Percentiles rank a stretch among this genome's conserved stretches.
Evolutionary conservation across 164 flowering plant genomes (phyloP).

Genomic region (Warburgia ugandensis): DNA sequence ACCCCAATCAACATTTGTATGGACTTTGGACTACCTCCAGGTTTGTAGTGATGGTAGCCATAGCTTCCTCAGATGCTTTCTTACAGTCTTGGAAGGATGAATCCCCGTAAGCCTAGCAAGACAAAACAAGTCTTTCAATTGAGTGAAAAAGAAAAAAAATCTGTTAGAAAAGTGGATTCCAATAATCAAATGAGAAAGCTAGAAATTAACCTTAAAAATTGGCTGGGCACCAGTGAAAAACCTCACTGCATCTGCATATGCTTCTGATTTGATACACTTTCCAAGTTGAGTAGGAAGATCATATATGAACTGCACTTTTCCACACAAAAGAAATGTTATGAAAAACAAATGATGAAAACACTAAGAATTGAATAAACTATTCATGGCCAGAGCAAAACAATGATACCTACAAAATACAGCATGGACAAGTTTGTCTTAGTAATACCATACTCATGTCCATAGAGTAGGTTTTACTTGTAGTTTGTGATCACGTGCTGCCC

Average conservation of each 20-base stretch:
- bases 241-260: constrained; percentile 93
- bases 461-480: no score
- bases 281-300: constrained; percentile 89
- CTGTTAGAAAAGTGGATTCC: background rate
- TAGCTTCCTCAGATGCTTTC: constrained; percentile 87
- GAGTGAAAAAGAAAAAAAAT: background rate
- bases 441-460: no score
- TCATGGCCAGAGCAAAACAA: background rate
- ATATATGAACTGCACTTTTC: constrained; percentile 88
- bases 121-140: constrained; percentile 3
- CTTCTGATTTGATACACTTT: constrained; percentile 87
- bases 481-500: no score
- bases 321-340: constrained; percentile 32
- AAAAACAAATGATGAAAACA: constrained; percentile 19
- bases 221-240: constrained; percentile 94
- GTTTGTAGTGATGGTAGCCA: constrained; percentile 46
- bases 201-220: constrained; percentile 67
- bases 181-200: background rate
- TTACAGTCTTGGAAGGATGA: constrained; percentile 95
- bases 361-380: background rate
- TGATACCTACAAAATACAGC: no score
- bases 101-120: constrained; percentile 78
- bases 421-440: no score
- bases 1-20: background rate
- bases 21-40: constrained; percentile 52